Evolutionary conservation across 257 asterid species (phyloP), one percentile per base, ranked within the genome.

Genomic region (Scutellaria galericulata): DNA sequence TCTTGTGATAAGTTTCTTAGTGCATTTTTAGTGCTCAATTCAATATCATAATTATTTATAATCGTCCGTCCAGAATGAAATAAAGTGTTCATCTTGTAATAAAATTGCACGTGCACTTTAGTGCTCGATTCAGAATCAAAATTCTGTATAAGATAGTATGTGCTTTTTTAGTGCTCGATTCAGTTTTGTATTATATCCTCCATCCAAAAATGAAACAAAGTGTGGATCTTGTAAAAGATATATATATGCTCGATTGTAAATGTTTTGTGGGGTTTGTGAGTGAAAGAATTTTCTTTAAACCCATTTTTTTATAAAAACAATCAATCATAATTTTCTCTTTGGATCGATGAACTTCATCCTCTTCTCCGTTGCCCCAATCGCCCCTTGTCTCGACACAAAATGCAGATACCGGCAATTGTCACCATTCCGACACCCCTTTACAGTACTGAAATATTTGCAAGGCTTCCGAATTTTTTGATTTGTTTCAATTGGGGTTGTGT

Each of bases 361-460:
- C 80, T 83, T 80, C 35, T 68, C 85, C 68, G 9, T 31, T 13
- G 42, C 56, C 27, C 66, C 68, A 66, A 45, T 58, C 53, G 45
- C 20, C 66, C 74, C 78, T 70, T 31, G 74, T 14, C 63, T 24
- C 24, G 75, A 48, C 47, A 44, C 53, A 6, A 68, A 81, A 41
- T 84, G 91, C 63, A 3, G 57, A 80, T 45, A 82, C 7, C 14
- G 70, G 69, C 86, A 83, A 35, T 51, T 61, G 62, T 62, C 14
- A 39, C 91, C 89, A 4, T 82, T 67, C 4, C 67, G 79, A 71
- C 87, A 84, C 20, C 87, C 89, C 14, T 3, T 71, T 2, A 75
- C 6, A 39, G 57, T 71, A 42, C 47, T 42, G 70, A 74, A 78
- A 64, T 62, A 82, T 9, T 52, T 11, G 52, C 89, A 84, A 10